Conservation (phyloP, 2,329 filamentous ascomycete genomes). For the Curvularia sp. region DNA sequence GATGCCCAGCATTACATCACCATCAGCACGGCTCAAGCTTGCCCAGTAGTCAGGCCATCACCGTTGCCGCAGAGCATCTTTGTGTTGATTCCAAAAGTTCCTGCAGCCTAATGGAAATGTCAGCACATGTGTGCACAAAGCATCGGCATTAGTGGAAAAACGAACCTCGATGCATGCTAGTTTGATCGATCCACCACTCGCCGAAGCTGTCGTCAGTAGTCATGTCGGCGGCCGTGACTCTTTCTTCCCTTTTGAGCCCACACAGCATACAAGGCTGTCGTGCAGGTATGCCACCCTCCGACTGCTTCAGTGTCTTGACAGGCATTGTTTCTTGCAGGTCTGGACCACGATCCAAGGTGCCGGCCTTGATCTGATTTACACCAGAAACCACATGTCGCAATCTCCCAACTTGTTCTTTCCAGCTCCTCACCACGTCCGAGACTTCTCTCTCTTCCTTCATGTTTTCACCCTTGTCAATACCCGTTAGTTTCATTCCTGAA, state of each 20-base stretch:
- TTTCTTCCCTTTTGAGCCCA: slow-evolving; percentile 85
- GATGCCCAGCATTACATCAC: background rate
- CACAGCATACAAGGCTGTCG: slow-evolving; percentile 82
- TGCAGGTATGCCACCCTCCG: slow-evolving; percentile 74
- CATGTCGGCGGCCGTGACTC: slow-evolving; percentile 76
- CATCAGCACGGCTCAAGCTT: background rate
- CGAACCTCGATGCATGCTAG: slow-evolving; percentile 69
- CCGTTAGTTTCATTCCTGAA: slow-evolving; percentile 89
- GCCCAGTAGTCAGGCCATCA: slow-evolving; percentile 47
- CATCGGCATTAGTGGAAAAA: background rate
- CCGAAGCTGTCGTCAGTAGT: slow-evolving; percentile 89
- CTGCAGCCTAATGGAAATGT: slow-evolving; percentile 65
- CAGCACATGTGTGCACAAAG: slow-evolving; percentile 39
- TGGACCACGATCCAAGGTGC: slow-evolving; percentile 63
- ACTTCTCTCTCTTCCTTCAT: slow-evolving; percentile 84
- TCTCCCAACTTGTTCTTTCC: slow-evolving; percentile 77
- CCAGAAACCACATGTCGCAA: slow-evolving; percentile 75
- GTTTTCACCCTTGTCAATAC: slow-evolving; percentile 83
- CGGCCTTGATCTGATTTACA: slow-evolving; percentile 60
- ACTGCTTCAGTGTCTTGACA: slow-evolving; percentile 67
- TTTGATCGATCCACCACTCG: slow-evolving; percentile 89
- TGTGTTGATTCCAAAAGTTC: slow-evolving; percentile 85
- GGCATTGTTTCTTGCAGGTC: slow-evolving; percentile 74
- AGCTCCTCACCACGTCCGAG: slow-evolving; percentile 75
- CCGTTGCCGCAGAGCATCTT: slow-evolving; percentile 71